phyloP scores from a whole-genome alignment of 768 basidiomycete species.

The Chalciporus pseudorubinellus region DNA sequence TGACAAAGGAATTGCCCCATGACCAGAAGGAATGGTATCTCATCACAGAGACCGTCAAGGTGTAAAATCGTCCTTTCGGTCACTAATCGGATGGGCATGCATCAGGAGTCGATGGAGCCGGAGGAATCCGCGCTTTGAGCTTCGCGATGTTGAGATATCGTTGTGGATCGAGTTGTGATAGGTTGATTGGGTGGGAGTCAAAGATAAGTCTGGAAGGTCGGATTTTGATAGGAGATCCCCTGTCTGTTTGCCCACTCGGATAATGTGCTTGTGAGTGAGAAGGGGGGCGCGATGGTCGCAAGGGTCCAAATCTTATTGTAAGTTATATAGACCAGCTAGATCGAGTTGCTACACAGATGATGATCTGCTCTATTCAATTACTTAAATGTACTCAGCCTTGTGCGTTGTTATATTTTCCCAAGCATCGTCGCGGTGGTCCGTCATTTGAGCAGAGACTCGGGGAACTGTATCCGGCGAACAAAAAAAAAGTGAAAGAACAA shows the following conservation, averaged over 20 bases:
- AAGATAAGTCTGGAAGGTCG: neutral
- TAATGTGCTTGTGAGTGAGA: too few species aligned
- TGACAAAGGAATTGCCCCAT: too few species aligned
- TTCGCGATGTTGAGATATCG: neutral
- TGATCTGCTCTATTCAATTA: neutral
- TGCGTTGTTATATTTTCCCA: neutral
- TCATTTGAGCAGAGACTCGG: slow-evolving; percentile 11
- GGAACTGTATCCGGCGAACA: slow-evolving; percentile 2
- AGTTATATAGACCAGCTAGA: too few species aligned
- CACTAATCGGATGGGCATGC: slow-evolving; percentile 1
- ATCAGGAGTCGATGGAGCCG: slow-evolving; percentile 8
- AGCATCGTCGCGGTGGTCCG: neutral
- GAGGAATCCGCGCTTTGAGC: neutral
- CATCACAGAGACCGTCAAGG: slow-evolving; percentile 2
- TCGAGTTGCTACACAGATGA: neutral
- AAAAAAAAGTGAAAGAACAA: slow-evolving; percentile 15
- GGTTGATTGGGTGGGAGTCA: neutral
- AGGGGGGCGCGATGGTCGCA: too few species aligned
- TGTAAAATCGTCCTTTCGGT: neutral
- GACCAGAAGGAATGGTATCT: too few species aligned
- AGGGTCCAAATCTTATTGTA: too few species aligned
- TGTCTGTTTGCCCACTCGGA: too few species aligned
- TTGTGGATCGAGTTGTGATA: slow-evolving; percentile 18
- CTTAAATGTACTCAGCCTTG: neutral
- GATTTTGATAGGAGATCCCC: neutral